Evolutionary conservation across 805 yeast species (phyloP), one percentile per base, ranked within the genome.

Genomic region (Sungouiozyma ichnusensis): DNA sequence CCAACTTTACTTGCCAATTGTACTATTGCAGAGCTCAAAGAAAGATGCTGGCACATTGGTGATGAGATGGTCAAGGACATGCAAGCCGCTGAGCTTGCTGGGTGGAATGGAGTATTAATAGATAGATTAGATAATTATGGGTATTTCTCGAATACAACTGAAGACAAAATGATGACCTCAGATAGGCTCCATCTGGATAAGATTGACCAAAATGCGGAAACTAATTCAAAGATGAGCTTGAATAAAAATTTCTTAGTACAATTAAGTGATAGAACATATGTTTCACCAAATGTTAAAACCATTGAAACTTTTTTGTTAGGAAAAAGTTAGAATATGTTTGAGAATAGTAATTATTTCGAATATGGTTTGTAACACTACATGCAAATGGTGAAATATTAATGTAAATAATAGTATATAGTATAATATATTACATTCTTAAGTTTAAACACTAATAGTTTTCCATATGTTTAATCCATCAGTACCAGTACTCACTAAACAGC

Each of bases 361-460:
- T n/a, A n/a, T n/a, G n/a, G n/a, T n/a, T n/a, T n/a, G n/a, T n/a
- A n/a, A n/a, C n/a, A n/a, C n/a, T n/a, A n/a, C n/a, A n/a, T n/a
- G n/a, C n/a, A n/a, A n/a, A n/a, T n/a, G n/a, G n/a, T n/a, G n/a
- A n/a, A 16, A 20, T 14, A 13, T 36, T 24, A 24, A 24, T 24
- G 29, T 24, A 24, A 6, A 24, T 24, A 11, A 24, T 24, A 7
- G 9, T 24, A 24, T 24, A 24, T 29, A 29, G 32, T 29, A 29
- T 14, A 29, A 29, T 29, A n/a, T n/a, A n/a, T n/a, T n/a, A n/a
- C n/a, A 20, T 13, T 7, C 27, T 20, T 20, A 34, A 11, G 3
- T 16, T 55, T 71, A 88, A 34, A 90, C 95, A 61, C 95, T 83
- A 56, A 92, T 92, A 16, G 97, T 90, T 69, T 92, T 92, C 97